Conservation (phyloP, 1,139 yeast species). For the Wickerhamomyces sp. region DNA sequence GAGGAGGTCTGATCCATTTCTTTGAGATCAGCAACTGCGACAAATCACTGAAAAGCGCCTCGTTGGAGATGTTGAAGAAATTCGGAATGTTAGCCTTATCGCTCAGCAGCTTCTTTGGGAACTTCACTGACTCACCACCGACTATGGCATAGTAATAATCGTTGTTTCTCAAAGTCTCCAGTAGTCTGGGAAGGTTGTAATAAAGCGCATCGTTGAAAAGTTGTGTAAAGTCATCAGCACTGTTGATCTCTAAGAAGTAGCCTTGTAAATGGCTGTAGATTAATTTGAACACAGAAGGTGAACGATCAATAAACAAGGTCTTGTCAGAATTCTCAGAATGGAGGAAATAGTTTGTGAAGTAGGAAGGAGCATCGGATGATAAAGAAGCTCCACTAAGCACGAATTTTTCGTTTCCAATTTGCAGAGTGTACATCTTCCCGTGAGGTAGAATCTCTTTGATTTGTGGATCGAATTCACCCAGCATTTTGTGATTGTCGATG, state of each 20-base stretch:
- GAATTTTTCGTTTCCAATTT: conserved; percentile 62
- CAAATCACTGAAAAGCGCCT: conserved; percentile 45
- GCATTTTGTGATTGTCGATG: too few species aligned
- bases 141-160: conserved; percentile 54
- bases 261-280: conserved; percentile 76
- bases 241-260: conserved; percentile 53
- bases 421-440: conserved; percentile 63
- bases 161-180: conserved; percentile 42
- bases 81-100: conserved; percentile 69
- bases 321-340: conserved; percentile 30
- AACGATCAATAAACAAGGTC: conserved; percentile 67
- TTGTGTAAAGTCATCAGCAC: conserved; percentile 57
- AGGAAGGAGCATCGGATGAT: conserved; percentile 65
- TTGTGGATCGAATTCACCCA: conserved; percentile 30
- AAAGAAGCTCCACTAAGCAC: conserved; percentile 75
- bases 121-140: conserved; percentile 55
- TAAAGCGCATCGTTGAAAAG: conserved; percentile 71
- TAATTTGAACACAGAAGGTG: conserved; percentile 62
- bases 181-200: conserved; percentile 58
- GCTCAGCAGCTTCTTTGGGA: conserved; percentile 50
- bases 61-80: conserved; percentile 61
- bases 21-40: conserved; percentile 33
- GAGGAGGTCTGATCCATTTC: conserved; percentile 57
- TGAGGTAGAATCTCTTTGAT: conserved; percentile 60
- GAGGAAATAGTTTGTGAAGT: conserved; percentile 40